These are phyloP conservation scores for Nasturtium officinale DNA, from an alignment of 345 rosid genomes.

Conservation along the genomic window DNA sequence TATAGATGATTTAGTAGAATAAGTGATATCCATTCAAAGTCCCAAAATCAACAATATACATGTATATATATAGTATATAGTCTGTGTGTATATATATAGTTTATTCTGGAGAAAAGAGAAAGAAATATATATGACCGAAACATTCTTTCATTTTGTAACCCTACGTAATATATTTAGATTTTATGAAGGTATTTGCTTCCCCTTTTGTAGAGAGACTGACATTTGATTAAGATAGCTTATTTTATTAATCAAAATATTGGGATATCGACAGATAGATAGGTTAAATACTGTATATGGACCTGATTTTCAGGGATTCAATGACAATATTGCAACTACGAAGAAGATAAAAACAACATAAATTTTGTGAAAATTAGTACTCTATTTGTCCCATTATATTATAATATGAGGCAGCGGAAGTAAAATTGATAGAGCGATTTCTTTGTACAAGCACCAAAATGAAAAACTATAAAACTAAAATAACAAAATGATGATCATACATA, in stretches of 20 bases:
- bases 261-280: conserved; percentile 5
- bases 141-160: conserved; percentile 20
- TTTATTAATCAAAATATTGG: conserved; percentile 11
- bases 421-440: neutral
- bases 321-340: neutral
- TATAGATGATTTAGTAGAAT: neutral
- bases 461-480: neutral
- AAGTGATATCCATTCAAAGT: neutral
- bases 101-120: too few species aligned
- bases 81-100: neutral
- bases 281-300: neutral
- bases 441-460: neutral
- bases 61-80: neutral
- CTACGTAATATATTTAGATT: neutral
- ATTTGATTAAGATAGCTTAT: conserved; percentile 17
- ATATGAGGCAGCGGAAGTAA: neutral
- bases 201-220: neutral
- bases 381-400: too few species aligned
- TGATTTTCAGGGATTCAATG: neutral
- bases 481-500: neutral
- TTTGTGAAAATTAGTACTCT: neutral
- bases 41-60: neutral
- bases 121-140: neutral
- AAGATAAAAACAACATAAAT: neutral
- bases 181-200: conserved; percentile 3